Conservation (phyloP, 2,329 filamentous ascomycete species). For the Myriangium duriaei region DNA sequence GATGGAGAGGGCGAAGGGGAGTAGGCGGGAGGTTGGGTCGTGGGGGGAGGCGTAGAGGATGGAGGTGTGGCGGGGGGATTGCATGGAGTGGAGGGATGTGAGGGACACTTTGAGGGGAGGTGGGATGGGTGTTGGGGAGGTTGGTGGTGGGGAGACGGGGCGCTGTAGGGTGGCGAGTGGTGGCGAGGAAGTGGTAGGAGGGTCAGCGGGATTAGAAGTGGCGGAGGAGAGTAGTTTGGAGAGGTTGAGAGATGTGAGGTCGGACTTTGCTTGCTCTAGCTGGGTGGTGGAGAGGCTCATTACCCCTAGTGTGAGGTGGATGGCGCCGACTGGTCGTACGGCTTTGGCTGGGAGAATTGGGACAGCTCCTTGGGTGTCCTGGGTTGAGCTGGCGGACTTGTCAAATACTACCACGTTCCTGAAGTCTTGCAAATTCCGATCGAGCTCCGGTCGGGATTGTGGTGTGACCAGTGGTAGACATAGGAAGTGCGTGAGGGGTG, state of each 20-base stretch:
- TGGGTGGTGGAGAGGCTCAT: conserved; percentile 55
- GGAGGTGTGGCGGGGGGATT: conserved; percentile 41
- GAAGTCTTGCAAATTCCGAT: conserved; percentile 20
- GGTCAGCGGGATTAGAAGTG: not conserved
- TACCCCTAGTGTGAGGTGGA: conserved; percentile 79
- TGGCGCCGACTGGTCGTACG: conserved; percentile 61
- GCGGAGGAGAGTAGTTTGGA: conserved; percentile 12
- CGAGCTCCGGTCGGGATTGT: conserved; percentile 50
- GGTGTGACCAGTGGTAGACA: conserved; percentile 59
- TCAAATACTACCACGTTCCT: not conserved
- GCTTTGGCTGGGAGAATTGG: conserved; percentile 47
- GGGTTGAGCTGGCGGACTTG: conserved; percentile 22
- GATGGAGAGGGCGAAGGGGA: conserved; percentile 46
- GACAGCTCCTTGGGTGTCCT: conserved; percentile 7
- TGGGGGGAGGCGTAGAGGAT: conserved; percentile 53
- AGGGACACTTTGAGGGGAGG: conserved; percentile 29
- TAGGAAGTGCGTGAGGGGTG: conserved; percentile 58
- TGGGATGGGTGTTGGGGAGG: not conserved
- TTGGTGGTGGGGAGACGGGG: conserved; percentile 12
- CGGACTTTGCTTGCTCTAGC: conserved; percentile 34
- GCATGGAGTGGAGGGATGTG: conserved; percentile 47
- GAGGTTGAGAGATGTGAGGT: conserved; percentile 22
- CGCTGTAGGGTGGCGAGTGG: conserved; percentile 4
- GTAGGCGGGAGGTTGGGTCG: conserved; percentile 41
- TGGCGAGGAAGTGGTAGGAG: not conserved